Evolutionary conservation across 257 asterid genomes (phyloP), one percentile per base, ranked within the genome.

Genomic region (Solanum ossicruentum): DNA sequence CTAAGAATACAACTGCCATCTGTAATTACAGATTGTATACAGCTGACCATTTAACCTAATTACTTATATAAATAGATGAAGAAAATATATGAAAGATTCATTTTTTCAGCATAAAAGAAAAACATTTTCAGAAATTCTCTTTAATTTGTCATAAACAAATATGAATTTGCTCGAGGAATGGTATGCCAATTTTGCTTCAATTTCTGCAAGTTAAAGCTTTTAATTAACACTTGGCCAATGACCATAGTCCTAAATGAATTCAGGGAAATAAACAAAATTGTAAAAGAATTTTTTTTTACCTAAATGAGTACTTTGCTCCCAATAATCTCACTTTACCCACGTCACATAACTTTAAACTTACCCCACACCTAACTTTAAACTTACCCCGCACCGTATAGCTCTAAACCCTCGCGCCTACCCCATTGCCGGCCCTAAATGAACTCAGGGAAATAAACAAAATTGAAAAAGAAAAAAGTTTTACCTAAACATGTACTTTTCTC

Each of bases 201-300:
- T 10, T 82, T 57, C 72, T 39, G 54, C 72, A 2, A 43, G 84
- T 11, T 6, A 1, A 32, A 7, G 69, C 80, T 79, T 72, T 72
- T 85, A 88, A 79, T 3, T 16, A 84, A 57, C 80, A 36, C 84
- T 36, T 69, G 23, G 23, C 63, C 63, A 56, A 56, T 56, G 10
- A 8, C 49, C 49, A 45, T 45, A 45, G 10, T 45, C 49, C 49
- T 45, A 45, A 41, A 45, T 45, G 20, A 86, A 28, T 41, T 56
- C 63, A 18, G 5, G 20, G 12, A 56, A 56, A 56, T 56, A 56
- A 23, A 56, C 23, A 20, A 55, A 55, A 58, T 3, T 58, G 26
- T 20, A 58, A 20, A 9, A 55, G 2, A 8, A 63, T 7, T 39
- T 43, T 54, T 26, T 91, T 86, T 86, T 85, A 85, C 85, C 84